Evolutionary conservation across 192 early-diverging fungal species (phyloP).

Genomic region (Backusella westeae): DNA sequence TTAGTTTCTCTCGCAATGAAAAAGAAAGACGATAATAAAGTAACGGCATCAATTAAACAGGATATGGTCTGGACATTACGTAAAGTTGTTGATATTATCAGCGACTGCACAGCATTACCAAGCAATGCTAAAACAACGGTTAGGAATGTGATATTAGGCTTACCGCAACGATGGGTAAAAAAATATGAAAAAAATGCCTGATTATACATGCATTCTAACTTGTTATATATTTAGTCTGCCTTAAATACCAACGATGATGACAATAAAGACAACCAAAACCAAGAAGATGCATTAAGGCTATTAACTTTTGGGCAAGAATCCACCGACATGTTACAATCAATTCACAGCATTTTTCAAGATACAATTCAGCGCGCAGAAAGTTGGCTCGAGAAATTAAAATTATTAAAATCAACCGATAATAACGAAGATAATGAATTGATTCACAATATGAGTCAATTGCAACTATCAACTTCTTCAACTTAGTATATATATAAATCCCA

Average conservation of each 20-base stretch:
- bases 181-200: not conserved
- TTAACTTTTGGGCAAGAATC: conserved; percentile 71
- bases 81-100: conserved; percentile 83
- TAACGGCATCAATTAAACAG: conserved; percentile 60
- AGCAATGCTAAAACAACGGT: conserved; percentile 78
- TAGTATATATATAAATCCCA: not conserved
- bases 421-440: not conserved
- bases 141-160: conserved; percentile 76
- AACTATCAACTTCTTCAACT: not conserved
- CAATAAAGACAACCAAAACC: not conserved
- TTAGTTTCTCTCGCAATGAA: conserved; percentile 45
- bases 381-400: conserved; percentile 42
- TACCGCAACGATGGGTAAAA: conserved; percentile 75
- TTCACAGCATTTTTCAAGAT: conserved; percentile 63
- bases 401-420: not conserved
- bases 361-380: conserved; percentile 64
- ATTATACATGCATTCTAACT: not conserved
- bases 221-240: not conserved
- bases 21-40: conserved; percentile 2
- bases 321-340: conserved; percentile 61
- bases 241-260: not conserved
- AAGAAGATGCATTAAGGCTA: conserved; percentile 59
- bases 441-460: not conserved
- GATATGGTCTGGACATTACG: conserved; percentile 84
- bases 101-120: conserved; percentile 80